A percentile compares a stretch with the other conserved stretches of the same genome.
These are phyloP conservation scores for Evansstolkia leycettana DNA, from an alignment of 495 filamentous ascomycete species.

Conservation along the genomic window DNA sequence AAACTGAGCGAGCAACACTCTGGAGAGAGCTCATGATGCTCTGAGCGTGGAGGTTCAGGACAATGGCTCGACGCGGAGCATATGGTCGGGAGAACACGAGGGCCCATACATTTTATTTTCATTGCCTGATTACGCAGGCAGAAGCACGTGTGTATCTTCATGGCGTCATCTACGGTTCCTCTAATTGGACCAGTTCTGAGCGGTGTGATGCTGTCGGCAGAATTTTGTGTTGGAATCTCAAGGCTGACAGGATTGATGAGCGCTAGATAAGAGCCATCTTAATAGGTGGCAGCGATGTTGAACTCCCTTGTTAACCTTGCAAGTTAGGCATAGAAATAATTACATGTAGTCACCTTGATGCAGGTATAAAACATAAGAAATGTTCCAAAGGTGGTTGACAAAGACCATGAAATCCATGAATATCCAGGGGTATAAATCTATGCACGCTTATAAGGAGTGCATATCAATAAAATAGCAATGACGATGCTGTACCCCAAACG, in stretches of 20 bases:
- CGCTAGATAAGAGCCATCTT: no score
- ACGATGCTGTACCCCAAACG: neutral
- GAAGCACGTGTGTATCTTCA: slow-evolving; percentile 5
- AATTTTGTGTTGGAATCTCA: neutral
- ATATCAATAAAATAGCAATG: slow-evolving; percentile 4
- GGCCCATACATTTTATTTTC: neutral
- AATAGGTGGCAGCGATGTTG: no score
- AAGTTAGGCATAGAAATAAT: neutral
- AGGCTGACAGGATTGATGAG: no score
- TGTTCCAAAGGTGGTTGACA: no score
- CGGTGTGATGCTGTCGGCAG: no score
- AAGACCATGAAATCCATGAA: no score
- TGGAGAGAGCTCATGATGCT: slow-evolving; percentile 16
- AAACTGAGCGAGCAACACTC: slow-evolving; percentile 12
- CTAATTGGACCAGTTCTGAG: slow-evolving; percentile 9
- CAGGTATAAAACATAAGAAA: no score
- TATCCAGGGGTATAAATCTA: no score
- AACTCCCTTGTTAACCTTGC: no score
- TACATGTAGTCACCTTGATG: neutral
- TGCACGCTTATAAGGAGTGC: no score
- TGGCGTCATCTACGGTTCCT: slow-evolving; percentile 11
- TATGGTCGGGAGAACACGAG: neutral
- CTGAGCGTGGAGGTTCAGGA: neutral
- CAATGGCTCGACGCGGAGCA: neutral
- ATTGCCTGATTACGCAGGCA: slow-evolving; percentile 8